Evolutionary conservation across 2,329 filamentous ascomycete genomes (phyloP), one percentile per base, ranked within the genome.

Genomic region (Cercospora canescens): DNA sequence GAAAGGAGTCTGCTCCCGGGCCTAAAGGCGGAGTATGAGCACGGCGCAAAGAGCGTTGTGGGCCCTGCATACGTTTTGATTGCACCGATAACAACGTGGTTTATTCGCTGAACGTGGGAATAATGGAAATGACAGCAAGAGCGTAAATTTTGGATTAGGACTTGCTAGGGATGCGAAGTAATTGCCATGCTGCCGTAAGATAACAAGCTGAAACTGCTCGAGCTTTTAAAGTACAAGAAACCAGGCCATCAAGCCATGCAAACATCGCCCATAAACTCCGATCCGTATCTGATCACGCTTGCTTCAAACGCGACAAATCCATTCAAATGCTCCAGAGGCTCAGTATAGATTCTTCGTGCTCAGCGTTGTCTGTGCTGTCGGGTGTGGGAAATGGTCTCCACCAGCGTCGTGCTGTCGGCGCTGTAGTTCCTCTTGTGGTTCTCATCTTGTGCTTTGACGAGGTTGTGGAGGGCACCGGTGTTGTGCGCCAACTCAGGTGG

Each of bases 401-500:
- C 60, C 24, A 62, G 18, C 8, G 60, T 62, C 50, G 50, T 62
- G 21, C 12, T 39, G 34, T 62, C 60, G n/a, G 50, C 60, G 39
- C 24, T 45, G 28, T 45, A 28, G 48, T 62, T 55, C 50, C 60
- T 55, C 32, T 35, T 26, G 35, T 39, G 28, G 34, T 56, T 41
- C 6, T 57, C 48, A 14, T 57, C 48, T 26, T 69, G 61, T 8
- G 63, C 39, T 18, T 59, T 50, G 28, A 56, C 67, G 1, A 69
- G 59, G 52, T 69, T 62, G 37, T 69, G 67, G 9, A 69, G 59
- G 5, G 60, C 64, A 8, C 67, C 67, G 14, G 67, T 66, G 12
- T 66, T 69, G 28, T 62, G 45, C 16, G 57, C 28, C 32, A 69
- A 34, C 34, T 69, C 64, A 6, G 67, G 67, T 14, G 67, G 67